These are phyloP conservation scores for Xylariaceae sp. DNA, from an alignment of 2,329 filamentous ascomycete species.

Conservation along the genomic window DNA sequence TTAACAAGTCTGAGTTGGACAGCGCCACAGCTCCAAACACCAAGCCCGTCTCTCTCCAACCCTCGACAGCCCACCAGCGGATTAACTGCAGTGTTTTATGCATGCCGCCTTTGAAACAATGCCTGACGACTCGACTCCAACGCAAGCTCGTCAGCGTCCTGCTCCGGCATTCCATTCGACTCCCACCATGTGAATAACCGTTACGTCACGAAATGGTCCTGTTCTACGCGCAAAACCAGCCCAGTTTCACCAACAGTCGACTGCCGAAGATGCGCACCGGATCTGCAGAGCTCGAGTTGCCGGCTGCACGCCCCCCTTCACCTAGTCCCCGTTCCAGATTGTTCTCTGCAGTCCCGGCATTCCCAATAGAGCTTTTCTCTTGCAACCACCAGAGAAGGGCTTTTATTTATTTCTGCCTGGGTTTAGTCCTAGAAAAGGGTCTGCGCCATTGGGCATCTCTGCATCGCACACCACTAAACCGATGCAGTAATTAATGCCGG, in stretches of 20 bases:
- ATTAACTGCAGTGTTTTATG: too few species aligned
- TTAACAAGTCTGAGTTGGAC: not conserved
- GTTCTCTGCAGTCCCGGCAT: constrained; percentile 9
- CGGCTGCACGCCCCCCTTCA: constrained; percentile 11
- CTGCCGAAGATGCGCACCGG: constrained; percentile 8
- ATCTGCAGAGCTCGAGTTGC: constrained; percentile 18
- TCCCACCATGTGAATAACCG: not conserved
- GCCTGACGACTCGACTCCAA: too few species aligned
- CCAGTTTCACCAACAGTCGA: not conserved
- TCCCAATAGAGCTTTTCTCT: constrained; percentile 11
- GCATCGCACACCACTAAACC: not conserved
- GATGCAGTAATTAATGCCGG: constrained; percentile 14
- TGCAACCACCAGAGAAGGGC: constrained; percentile 20
- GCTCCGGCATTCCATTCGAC: not conserved
- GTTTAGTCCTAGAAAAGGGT: constrained; percentile 30
- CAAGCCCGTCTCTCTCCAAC: too few species aligned
- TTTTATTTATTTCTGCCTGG: constrained; percentile 26
- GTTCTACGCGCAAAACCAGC: not conserved
- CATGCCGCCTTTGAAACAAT: too few species aligned
- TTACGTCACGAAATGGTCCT: not conserved
- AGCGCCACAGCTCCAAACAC: not conserved
- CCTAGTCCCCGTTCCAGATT: not conserved
- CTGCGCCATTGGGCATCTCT: constrained; percentile 30
- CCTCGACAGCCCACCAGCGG: too few species aligned
- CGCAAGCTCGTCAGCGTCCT: too few species aligned